Percentiles rank a stretch among this genome's conserved stretches.
Evolutionary conservation across 2,329 filamentous ascomycete genomes (phyloP).

Genomic region (Macroventuria anomochaeta): DNA sequence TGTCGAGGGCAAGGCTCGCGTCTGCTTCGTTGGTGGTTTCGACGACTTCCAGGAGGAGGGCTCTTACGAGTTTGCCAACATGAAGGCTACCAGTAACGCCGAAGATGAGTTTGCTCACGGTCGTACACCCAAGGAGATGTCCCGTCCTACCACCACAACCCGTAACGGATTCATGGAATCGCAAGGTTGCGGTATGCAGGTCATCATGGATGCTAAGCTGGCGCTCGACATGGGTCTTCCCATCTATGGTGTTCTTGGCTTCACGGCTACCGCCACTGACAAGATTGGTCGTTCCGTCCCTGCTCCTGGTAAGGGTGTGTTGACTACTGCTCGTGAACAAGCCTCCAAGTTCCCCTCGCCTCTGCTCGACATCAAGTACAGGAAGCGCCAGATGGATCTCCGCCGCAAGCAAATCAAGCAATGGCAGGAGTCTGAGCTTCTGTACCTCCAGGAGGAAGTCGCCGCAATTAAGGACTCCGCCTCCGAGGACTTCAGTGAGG

Average conservation of each 20-base stretch:
- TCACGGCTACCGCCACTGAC: slow-evolving; percentile 96
- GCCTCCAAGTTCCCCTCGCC: slow-evolving; percentile 93
- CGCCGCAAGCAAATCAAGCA: slow-evolving; percentile 93
- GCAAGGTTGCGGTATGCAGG: slow-evolving; percentile 95
- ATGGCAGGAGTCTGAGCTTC: slow-evolving; percentile 93
- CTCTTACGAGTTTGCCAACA: slow-evolving; percentile 99
- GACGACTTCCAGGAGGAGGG: slow-evolving; percentile 99
- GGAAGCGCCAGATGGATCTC: slow-evolving; percentile 90
- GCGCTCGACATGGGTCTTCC: slow-evolving; percentile 98
- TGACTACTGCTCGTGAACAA: slow-evolving; percentile 92
- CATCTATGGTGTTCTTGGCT: slow-evolving; percentile 91
- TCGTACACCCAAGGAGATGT: slow-evolving; percentile 96
- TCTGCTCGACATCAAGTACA: slow-evolving; percentile 96
- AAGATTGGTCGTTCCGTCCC: slow-evolving; percentile 99
- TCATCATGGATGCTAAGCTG: slow-evolving; percentile 97
- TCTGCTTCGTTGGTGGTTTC: slow-evolving; percentile 98
- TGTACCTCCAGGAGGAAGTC: slow-evolving; percentile 92
- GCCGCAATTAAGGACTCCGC: slow-evolving; percentile 79
- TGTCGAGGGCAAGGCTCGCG: slow-evolving; percentile 94
- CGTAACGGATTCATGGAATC: slow-evolving; percentile 99
- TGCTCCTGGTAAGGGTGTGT: slow-evolving; percentile 93
- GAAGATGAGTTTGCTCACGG: slow-evolving; percentile 96
- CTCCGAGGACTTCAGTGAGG: slow-evolving; percentile 74
- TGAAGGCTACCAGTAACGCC: slow-evolving; percentile 99
- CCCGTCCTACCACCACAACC: slow-evolving; percentile 93